Evolutionary conservation across 805 yeast genomes (phyloP).

Genomic region (Pichia gijzeniarum): DNA sequence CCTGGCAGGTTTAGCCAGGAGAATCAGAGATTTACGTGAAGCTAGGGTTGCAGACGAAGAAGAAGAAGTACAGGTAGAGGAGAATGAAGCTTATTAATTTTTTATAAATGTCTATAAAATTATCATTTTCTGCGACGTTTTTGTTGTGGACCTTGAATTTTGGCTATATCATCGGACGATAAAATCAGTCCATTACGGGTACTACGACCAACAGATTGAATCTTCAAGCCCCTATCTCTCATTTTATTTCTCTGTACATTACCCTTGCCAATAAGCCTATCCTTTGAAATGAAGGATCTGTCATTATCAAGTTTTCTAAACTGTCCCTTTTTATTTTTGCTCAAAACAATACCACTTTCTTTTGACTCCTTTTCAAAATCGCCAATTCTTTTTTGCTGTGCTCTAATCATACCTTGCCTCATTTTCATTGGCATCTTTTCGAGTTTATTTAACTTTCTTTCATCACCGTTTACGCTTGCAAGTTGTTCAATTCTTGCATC

Average conservation of each 20-base stretch:
- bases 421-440: slow-evolving; percentile 86
- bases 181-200: slow-evolving; percentile 76
- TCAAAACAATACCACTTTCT: slow-evolving; percentile 85
- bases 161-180: slow-evolving; percentile 59
- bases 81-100: too few relatives aligned
- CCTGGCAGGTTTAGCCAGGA: slow-evolving; percentile 43
- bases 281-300: slow-evolving; percentile 43
- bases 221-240: slow-evolving; percentile 74
- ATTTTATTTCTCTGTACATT: slow-evolving; percentile 31
- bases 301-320: slow-evolving; percentile 48
- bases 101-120: not conserved
- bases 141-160: slow-evolving; percentile 21
- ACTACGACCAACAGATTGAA: slow-evolving; percentile 66
- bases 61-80: not conserved
- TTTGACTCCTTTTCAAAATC: slow-evolving; percentile 70
- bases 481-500: slow-evolving; percentile 48
- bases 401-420: slow-evolving; percentile 74
- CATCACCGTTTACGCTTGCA: slow-evolving; percentile 38
- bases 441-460: slow-evolving; percentile 34
- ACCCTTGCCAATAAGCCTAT: slow-evolving; percentile 47
- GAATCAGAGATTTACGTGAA: slow-evolving; percentile 50
- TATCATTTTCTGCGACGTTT: not conserved
- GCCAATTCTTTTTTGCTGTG: slow-evolving; percentile 44
- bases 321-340: slow-evolving; percentile 63
- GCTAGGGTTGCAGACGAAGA: slow-evolving; percentile 28